Conservation (phyloP, 2,329 filamentous ascomycete genomes). For the Aspergillus sp. region DNA sequence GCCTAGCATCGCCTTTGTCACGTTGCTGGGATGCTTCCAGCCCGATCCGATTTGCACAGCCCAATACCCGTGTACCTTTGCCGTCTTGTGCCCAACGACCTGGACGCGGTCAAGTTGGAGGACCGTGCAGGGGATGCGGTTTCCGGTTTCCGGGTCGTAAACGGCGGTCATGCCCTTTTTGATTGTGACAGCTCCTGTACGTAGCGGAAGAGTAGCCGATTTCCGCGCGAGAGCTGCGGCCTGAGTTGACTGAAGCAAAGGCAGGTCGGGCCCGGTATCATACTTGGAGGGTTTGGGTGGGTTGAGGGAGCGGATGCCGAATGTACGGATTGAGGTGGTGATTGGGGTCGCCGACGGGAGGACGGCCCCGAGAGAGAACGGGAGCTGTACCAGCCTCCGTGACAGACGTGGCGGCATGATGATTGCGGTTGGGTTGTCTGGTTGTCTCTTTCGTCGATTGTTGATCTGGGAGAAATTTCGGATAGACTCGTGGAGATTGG, state of each 20-base stretch:
- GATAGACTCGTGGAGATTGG: not conserved
- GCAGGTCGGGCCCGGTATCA: conserved; percentile 56
- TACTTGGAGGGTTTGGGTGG: conserved; percentile 57
- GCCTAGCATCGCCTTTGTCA: conserved; percentile 80
- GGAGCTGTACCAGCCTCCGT: conserved; percentile 38
- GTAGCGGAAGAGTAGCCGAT: conserved; percentile 62
- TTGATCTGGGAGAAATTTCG: conserved; percentile 22
- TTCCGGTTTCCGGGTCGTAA: conserved; percentile 75
- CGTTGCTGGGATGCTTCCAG: conserved; percentile 72
- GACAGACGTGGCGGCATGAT: conserved; percentile 43
- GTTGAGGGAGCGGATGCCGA: conserved; percentile 63
- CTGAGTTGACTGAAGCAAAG: conserved; percentile 59
- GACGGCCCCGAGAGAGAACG: conserved; percentile 30
- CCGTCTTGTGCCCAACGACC: conserved; percentile 84
- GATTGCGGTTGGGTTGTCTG: conserved; percentile 7
- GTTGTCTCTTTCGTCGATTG: not conserved
- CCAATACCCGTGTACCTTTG: conserved; percentile 82
- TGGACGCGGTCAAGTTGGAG: conserved; percentile 92
- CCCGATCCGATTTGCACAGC: conserved; percentile 89
- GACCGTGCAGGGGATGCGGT: conserved; percentile 83
- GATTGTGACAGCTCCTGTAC: conserved; percentile 80
- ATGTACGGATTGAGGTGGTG: conserved; percentile 39
- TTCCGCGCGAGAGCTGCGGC: conserved; percentile 65
- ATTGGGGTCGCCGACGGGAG: conserved; percentile 27
- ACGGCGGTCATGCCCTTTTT: conserved; percentile 97